Conservation (phyloP, 2,329 filamentous ascomycete genomes). For the Diaporthe caulivora region DNA sequence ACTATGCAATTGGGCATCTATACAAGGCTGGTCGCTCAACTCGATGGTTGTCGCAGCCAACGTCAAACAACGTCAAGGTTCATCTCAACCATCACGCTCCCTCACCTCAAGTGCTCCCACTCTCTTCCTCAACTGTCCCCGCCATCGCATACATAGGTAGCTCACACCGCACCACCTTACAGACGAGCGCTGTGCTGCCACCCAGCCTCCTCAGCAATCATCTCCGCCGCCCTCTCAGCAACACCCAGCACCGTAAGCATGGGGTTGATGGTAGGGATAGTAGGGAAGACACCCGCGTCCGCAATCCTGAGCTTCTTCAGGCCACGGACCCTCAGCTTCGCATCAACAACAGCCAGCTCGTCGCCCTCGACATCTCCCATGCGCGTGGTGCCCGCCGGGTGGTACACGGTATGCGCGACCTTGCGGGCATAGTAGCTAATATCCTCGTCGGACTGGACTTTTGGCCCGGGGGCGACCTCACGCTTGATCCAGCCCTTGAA, state of each 20-base stretch:
- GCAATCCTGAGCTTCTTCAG: constrained; percentile 82
- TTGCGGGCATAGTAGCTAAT: constrained; percentile 84
- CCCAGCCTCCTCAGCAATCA: constrained; percentile 81
- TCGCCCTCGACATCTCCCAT: constrained; percentile 83
- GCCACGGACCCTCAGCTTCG: constrained; percentile 77
- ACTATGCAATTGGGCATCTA: constrained; percentile 12
- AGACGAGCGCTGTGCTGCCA: constrained; percentile 48
- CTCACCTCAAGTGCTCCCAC: not conserved
- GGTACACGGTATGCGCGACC: constrained; percentile 90
- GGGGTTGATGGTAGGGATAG: constrained; percentile 86
- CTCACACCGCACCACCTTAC: constrained; percentile 39
- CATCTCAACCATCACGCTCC: not conserved
- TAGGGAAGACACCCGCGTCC: constrained; percentile 89
- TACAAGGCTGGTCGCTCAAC: constrained; percentile 5
- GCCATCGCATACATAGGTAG: too few species aligned
- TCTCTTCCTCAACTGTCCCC: too few species aligned
- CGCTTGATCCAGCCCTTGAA: constrained; percentile 87
- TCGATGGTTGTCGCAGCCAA: not conserved
- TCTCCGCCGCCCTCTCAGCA: constrained; percentile 86
- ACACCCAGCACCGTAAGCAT: constrained; percentile 90
- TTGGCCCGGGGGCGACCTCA: constrained; percentile 83
- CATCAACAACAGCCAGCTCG: constrained; percentile 83
- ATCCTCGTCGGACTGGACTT: constrained; percentile 81
- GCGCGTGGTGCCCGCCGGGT: constrained; percentile 89
- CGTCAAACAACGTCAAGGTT: too few species aligned